Conservation (phyloP, 129 eudicot genomes). For the Artemisia argyi region DNA sequence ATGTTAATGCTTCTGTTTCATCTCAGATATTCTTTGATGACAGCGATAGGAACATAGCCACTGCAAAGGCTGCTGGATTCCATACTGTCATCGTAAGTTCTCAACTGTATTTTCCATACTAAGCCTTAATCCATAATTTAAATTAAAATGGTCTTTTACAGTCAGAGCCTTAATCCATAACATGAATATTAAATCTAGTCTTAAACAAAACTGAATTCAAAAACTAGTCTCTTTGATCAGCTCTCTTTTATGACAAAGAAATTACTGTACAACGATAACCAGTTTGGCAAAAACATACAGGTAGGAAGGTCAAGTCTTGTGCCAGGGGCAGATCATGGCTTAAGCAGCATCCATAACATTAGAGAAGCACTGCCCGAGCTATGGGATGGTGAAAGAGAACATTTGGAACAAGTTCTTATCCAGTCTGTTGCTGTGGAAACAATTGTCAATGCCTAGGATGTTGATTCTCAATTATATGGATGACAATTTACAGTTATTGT, state of each 20-base stretch:
- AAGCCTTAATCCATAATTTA: background rate
- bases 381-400: constrained; percentile 65
- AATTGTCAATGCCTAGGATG: constrained; percentile 52
- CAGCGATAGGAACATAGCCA: constrained; percentile 74
- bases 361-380: constrained; percentile 82
- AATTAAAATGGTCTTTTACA: background rate
- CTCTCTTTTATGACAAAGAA: background rate
- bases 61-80: constrained; percentile 86
- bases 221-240: background rate
- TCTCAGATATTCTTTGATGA: constrained; percentile 88
- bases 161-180: background rate
- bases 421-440: constrained; percentile 58
- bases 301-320: constrained; percentile 82
- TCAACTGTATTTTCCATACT: constrained; percentile 1
- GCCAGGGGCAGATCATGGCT: constrained; percentile 81
- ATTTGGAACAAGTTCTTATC: constrained; percentile 42
- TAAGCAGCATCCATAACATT: constrained; percentile 78
- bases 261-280: background rate
- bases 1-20: constrained; percentile 9
- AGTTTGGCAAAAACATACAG: constrained; percentile 33
- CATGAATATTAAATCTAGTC: background rate
- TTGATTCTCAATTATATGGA: background rate
- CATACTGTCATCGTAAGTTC: constrained; percentile 80
- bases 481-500: constrained; percentile 3
- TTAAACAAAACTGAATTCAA: background rate